Evolutionary conservation across 2,329 filamentous ascomycete genomes (phyloP).

Genomic region (Paracorniculantispora psalliotae): DNA sequence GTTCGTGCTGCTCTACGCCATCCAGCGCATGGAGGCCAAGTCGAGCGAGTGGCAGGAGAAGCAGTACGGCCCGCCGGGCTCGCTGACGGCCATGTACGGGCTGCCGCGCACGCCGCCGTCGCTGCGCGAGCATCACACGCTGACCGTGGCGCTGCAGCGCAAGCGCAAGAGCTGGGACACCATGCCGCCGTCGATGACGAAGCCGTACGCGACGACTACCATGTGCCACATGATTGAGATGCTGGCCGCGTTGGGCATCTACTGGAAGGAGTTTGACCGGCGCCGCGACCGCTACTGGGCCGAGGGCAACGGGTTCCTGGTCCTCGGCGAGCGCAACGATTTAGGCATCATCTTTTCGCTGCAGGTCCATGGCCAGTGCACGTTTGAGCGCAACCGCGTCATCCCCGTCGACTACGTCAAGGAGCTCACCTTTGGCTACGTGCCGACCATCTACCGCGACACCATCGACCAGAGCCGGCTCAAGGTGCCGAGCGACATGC

Average conservation of each 20-base stretch:
- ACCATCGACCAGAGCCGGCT: conserved; percentile 36
- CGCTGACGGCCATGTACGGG: conserved; percentile 14
- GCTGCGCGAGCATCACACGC: conserved; percentile 30
- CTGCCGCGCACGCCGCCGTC: conserved; percentile 23
- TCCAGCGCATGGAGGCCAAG: conserved; percentile 45
- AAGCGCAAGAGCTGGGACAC: conserved; percentile 47
- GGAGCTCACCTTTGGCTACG: conserved; percentile 50
- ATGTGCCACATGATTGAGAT: conserved; percentile 53
- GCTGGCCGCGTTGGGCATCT: conserved; percentile 48
- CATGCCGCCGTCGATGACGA: conserved; percentile 43
- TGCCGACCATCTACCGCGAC: conserved; percentile 48
- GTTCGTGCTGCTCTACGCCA: conserved; percentile 44
- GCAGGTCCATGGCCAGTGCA: conserved; percentile 43
- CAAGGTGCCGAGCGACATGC: conserved; percentile 34
- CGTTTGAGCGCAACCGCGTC: conserved; percentile 45
- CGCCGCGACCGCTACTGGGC: conserved; percentile 46
- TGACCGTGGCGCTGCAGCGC: conserved; percentile 43
- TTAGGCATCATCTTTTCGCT: conserved; percentile 53
- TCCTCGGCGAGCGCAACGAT: conserved; percentile 43
- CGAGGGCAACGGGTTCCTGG: conserved; percentile 50
- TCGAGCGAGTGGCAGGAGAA: conserved; percentile 42
- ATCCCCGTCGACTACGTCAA: conserved; percentile 51
- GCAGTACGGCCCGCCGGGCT: conserved; percentile 27
- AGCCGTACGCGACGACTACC: conserved; percentile 50
- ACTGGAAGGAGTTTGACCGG: conserved; percentile 56